Evolutionary conservation across 169 alveolate species (phyloP).

Genomic region (Eimeria sp.): DNA sequence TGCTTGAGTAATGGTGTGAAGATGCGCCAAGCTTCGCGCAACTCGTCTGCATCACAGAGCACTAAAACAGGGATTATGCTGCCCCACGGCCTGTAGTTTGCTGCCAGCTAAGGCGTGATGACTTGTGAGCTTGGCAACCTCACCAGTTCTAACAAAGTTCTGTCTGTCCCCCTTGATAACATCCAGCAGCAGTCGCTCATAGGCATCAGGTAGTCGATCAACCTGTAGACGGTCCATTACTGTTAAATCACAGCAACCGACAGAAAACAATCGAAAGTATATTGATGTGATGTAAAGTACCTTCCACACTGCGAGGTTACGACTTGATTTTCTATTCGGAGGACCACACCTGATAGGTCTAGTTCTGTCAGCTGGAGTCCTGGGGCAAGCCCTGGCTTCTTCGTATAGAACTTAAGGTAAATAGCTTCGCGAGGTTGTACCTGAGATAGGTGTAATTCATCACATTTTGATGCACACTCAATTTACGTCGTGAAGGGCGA

Average conservation of each 20-base stretch:
- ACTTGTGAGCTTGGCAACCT: not conserved
- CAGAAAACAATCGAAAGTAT: not conserved
- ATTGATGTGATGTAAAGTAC: not conserved
- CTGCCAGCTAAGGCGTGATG: not conserved
- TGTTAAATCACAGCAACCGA: constrained; percentile 7
- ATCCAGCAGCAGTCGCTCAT: constrained; percentile 86
- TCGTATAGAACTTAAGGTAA: constrained; percentile 85
- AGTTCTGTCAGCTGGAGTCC: constrained; percentile 87
- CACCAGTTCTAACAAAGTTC: constrained; percentile 86
- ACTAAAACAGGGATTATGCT: not conserved
- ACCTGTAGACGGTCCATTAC: constrained; percentile 83
- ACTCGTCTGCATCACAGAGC: constrained; percentile 80
- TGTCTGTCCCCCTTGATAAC: constrained; percentile 84
- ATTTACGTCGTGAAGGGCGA: not conserved
- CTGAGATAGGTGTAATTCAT: constrained; percentile 9
- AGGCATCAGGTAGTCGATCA: constrained; percentile 87
- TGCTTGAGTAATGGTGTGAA: constrained; percentile 88
- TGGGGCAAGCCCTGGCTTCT: constrained; percentile 85
- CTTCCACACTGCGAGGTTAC: not conserved
- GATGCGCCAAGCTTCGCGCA: constrained; percentile 89
- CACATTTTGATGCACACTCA: not conserved
- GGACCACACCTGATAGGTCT: constrained; percentile 83
- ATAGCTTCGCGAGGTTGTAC: constrained; percentile 88
- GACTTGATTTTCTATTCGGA: not conserved
- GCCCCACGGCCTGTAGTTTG: not conserved